These are phyloP conservation scores for Syzygium malaccense DNA, from an alignment of 441 rosid genomes.

Conservation along the genomic window DNA sequence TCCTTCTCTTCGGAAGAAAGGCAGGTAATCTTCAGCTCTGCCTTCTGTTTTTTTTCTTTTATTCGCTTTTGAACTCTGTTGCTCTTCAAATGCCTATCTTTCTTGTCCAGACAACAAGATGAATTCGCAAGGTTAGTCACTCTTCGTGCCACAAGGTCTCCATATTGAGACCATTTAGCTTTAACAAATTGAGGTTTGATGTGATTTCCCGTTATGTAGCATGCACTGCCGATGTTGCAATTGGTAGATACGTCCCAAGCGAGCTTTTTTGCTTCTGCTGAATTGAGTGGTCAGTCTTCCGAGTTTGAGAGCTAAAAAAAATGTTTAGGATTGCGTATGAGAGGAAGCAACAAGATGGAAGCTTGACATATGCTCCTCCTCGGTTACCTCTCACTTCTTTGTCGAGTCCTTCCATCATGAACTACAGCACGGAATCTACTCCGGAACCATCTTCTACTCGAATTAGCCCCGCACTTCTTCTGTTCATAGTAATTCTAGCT, in stretches of 20 bases:
- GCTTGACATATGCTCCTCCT: conserved; percentile 24
- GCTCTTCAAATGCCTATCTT: not conserved
- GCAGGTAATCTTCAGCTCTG: not conserved
- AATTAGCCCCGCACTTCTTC: conserved; percentile 61
- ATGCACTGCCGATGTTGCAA: not conserved
- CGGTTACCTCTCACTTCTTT: conserved; percentile 14
- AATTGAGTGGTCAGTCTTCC: not conserved
- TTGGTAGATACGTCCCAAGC: not conserved
- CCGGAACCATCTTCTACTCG: conserved; percentile 27
- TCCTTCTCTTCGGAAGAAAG: not conserved
- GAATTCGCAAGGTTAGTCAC: not conserved
- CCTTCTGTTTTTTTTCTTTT: not conserved
- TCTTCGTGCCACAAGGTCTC: not conserved
- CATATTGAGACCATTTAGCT: conserved; percentile 7
- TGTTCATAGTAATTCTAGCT: conserved; percentile 52
- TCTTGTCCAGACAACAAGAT: not conserved
- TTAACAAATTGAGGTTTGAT: not conserved
- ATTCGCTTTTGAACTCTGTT: not conserved
- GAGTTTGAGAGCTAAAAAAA: not conserved
- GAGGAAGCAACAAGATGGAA: conserved; percentile 16
- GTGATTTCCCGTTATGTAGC: not conserved
- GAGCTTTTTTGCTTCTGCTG: not conserved
- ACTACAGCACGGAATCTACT: conserved; percentile 19
- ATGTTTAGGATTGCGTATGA: conserved; percentile 23
- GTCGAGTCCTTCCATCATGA: conserved; percentile 14